Conservation (phyloP, 208 protist species). For the Wallacemonas sp. region DNA sequence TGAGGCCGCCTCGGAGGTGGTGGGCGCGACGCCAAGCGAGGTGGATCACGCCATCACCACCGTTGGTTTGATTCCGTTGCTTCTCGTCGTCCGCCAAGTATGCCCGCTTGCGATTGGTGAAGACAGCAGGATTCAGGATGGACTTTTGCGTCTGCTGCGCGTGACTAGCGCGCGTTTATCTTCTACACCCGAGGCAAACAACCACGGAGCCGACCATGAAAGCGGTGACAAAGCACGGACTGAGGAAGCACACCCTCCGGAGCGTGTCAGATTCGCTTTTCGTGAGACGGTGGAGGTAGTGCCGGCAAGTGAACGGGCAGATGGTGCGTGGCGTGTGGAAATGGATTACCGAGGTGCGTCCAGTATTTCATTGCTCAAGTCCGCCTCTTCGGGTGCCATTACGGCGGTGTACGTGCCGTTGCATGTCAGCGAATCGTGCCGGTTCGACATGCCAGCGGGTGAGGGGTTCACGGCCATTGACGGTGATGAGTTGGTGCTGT, state of each 20-base stretch:
- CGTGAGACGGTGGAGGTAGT: slow-evolving; percentile 6
- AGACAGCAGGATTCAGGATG: slow-evolving; percentile 15
- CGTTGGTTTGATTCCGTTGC: slow-evolving; percentile 66
- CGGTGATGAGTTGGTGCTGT: slow-evolving; percentile 60
- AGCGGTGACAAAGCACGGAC: background rate
- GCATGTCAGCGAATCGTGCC: slow-evolving; percentile 17
- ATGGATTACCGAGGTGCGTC: slow-evolving; percentile 64
- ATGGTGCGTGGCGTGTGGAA: slow-evolving; percentile 45
- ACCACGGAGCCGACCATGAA: slow-evolving; percentile 7
- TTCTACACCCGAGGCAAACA: no score
- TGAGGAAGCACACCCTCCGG: background rate
- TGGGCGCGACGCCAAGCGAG: no score
- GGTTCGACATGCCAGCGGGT: slow-evolving; percentile 39
- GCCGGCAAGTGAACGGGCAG: background rate
- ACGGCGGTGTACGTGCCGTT: slow-evolving; percentile 36
- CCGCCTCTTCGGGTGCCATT: slow-evolving; percentile 28
- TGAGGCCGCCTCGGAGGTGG: no score
- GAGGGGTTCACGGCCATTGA: slow-evolving; percentile 46
- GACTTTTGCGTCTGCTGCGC: slow-evolving; percentile 28
- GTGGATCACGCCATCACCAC: background rate
- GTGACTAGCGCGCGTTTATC: background rate
- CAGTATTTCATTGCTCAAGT: slow-evolving; percentile 51
- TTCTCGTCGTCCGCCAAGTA: slow-evolving; percentile 56
- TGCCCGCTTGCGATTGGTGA: slow-evolving; percentile 49
- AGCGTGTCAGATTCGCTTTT: background rate